Evolutionary conservation across 2,329 filamentous ascomycete species (phyloP).

Genomic region (Cercospora beticola): DNA sequence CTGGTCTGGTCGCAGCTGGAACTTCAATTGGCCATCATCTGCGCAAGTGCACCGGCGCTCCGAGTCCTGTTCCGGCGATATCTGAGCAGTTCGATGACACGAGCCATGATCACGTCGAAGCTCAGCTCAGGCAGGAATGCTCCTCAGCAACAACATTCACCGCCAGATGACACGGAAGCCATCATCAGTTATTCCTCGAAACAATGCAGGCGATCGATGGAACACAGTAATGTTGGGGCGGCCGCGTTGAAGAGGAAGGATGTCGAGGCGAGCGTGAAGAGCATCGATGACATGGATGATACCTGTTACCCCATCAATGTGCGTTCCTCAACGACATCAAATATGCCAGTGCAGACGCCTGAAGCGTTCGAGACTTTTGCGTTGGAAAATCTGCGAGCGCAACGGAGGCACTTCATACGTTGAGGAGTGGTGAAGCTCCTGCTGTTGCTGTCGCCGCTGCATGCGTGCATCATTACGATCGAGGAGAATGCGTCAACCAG

Average conservation of each 20-base stretch:
- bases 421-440: background rate
- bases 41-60: constrained; percentile 25
- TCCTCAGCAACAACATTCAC: background rate
- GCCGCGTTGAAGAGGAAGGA: background rate
- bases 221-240: background rate
- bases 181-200: constrained; percentile 2
- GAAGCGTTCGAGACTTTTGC: constrained; percentile 12
- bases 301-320: background rate
- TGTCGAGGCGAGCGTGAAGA: background rate
- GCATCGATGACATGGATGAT: constrained; percentile 2
- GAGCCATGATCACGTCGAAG: constrained; percentile 1
- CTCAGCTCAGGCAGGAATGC: background rate
- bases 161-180: background rate
- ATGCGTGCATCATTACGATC: background rate
- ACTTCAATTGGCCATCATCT: constrained; percentile 28
- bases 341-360: constrained; percentile 1
- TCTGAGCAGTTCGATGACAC: background rate
- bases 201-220: background rate
- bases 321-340: background rate
- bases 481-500: background rate
- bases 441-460: background rate
- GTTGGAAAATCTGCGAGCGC: constrained; percentile 12
- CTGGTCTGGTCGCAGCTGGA: constrained; percentile 26
- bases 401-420: constrained; percentile 10
- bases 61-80: constrained; percentile 22